phyloP scores from a whole-genome alignment of 2,329 filamentous ascomycete species.

The Chaetomium strumarium region DNA sequence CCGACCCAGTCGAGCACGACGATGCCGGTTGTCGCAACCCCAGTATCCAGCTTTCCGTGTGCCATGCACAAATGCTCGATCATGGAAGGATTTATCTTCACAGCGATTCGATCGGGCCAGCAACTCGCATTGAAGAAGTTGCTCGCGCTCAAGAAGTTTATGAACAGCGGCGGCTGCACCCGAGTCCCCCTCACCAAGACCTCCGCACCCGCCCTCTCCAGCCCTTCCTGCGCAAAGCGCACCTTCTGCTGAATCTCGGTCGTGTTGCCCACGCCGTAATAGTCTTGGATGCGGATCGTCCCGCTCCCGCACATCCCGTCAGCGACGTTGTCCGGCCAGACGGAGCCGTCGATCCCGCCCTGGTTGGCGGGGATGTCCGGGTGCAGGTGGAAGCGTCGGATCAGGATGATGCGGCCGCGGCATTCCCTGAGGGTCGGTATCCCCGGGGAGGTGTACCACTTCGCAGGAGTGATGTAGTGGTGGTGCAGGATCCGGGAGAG shows the following conservation, averaged over 20 bases:
- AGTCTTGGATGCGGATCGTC: slow-evolving; percentile 83
- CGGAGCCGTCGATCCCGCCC: slow-evolving; percentile 55
- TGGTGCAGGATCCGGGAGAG: slow-evolving; percentile 65
- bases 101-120: slow-evolving; percentile 91
- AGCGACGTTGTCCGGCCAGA: slow-evolving; percentile 85
- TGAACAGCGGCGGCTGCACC: slow-evolving; percentile 58
- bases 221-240: slow-evolving; percentile 63
- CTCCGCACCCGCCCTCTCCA: slow-evolving; percentile 58
- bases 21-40: slow-evolving; percentile 75
- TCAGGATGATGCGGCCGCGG: slow-evolving; percentile 75
- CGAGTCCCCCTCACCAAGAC: slow-evolving; percentile 14
- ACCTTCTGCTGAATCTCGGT: slow-evolving; percentile 78
- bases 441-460: slow-evolving; percentile 73
- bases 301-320: slow-evolving; percentile 66
- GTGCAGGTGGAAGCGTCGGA: slow-evolving; percentile 71
- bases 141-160: slow-evolving; percentile 87
- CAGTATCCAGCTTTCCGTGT: slow-evolving; percentile 50
- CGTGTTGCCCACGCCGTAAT: slow-evolving; percentile 77
- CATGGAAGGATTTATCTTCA: slow-evolving; percentile 75
- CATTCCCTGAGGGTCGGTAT: slow-evolving; percentile 74
- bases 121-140: slow-evolving; percentile 91
- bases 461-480: slow-evolving; percentile 56
- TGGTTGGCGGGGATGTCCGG: slow-evolving; percentile 42
- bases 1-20: slow-evolving; percentile 95
- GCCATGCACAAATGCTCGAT: slow-evolving; percentile 55